Percentiles rank a stretch among this genome's conserved stretches.
Conservation (phyloP, 2,329 filamentous ascomycete species). For the Celoporthe dispersa region DNA sequence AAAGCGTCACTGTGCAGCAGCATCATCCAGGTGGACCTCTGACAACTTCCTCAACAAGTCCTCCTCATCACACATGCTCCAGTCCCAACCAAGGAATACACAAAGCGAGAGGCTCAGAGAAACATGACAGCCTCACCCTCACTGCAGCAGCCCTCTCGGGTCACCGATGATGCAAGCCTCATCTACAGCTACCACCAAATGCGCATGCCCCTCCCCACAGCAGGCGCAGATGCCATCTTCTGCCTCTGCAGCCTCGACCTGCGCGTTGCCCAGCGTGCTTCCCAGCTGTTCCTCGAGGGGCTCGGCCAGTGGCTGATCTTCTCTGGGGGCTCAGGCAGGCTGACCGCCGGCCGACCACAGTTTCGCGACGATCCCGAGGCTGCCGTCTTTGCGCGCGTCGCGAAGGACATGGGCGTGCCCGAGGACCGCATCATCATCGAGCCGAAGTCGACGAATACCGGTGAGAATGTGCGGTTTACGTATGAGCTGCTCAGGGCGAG, state of each 20-base stretch:
- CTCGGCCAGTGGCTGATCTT: slow-evolving; percentile 47
- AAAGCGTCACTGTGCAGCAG: no score
- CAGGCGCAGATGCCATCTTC: slow-evolving; percentile 47
- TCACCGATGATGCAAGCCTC: slow-evolving; percentile 39
- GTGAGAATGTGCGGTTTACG: slow-evolving; percentile 53
- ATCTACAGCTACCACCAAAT: slow-evolving; percentile 52
- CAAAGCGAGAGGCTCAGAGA: background rate
- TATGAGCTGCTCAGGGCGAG: slow-evolving; percentile 40
- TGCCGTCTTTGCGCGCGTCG: slow-evolving; percentile 47
- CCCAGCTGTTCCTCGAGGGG: slow-evolving; percentile 47
- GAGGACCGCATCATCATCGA: slow-evolving; percentile 45
- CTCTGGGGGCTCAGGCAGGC: slow-evolving; percentile 47
- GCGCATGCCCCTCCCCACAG: slow-evolving; percentile 37
- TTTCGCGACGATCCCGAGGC: slow-evolving; percentile 49
- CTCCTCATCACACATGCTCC: background rate
- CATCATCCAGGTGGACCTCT: no score
- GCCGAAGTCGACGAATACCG: slow-evolving; percentile 48
- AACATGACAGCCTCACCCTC: background rate
- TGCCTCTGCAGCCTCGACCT: slow-evolving; percentile 53
- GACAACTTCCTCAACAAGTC: no score
- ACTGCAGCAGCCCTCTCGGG: background rate
- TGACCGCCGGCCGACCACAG: slow-evolving; percentile 45
- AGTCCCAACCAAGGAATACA: background rate
- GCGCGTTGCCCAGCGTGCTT: slow-evolving; percentile 48
- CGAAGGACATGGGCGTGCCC: slow-evolving; percentile 46